Percentiles rank a stretch among this genome's conserved stretches.
Conservation (phyloP, 768 basidiomycete species). For the Naganishia friedmannii region DNA sequence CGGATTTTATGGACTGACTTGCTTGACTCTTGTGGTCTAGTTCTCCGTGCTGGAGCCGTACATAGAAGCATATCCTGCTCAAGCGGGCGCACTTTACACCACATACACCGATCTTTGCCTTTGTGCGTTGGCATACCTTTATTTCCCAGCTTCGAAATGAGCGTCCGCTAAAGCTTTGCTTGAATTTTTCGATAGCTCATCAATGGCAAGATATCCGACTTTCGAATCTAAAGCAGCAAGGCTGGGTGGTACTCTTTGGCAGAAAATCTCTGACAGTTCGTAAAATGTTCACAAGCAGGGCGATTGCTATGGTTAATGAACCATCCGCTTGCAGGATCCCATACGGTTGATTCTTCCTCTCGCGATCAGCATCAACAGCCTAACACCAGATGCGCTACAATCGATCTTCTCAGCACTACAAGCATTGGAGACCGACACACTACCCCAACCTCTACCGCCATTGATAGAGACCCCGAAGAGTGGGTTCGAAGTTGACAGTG, state of each 20-base stretch:
- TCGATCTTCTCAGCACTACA: conserved; percentile 38
- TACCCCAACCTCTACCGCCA: conserved; percentile 35
- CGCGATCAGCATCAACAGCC: conserved; percentile 45
- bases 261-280: conserved; percentile 42
- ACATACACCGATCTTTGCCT: conserved; percentile 46
- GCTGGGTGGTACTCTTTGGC: conserved; percentile 46
- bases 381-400: conserved; percentile 43
- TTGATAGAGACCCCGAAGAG: conserved; percentile 4
- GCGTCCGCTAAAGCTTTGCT: neutral
- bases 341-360: conserved; percentile 45
- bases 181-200: conserved; percentile 36
- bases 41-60: conserved; percentile 32
- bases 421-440: conserved; percentile 2
- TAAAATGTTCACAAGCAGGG: neutral
- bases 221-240: conserved; percentile 31
- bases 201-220: conserved; percentile 48
- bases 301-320: neutral
- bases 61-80: conserved; percentile 38
- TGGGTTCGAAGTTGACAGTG: conserved; percentile 16
- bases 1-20: neutral
- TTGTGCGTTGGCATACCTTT: conserved; percentile 34
- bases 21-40: conserved; percentile 2
- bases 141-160: neutral
- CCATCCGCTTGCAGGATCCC: conserved; percentile 37
- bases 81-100: conserved; percentile 47